phyloP scores from a whole-genome alignment of 2,329 filamentous ascomycete genomes.

The Trichoderma harzianum region DNA sequence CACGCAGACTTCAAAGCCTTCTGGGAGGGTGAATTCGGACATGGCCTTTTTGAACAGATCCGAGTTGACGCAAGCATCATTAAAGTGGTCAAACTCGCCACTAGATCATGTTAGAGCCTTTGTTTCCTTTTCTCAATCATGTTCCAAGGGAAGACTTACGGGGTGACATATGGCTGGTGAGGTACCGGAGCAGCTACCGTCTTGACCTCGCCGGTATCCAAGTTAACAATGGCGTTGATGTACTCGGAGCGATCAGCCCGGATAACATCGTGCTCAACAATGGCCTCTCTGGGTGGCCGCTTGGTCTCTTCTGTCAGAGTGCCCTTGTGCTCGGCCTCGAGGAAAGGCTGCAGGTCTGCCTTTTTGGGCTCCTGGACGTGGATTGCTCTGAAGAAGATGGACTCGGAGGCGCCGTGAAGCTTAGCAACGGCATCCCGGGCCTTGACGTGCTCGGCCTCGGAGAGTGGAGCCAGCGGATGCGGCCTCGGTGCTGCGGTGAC shows the following conservation, averaged over 20 bases:
- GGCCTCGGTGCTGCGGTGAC: constrained; percentile 14
- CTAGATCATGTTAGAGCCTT: constrained; percentile 23
- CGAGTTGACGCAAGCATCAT: constrained; percentile 41
- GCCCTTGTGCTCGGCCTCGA: constrained; percentile 60
- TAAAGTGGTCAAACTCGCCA: constrained; percentile 39
- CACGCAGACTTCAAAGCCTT: constrained; percentile 42
- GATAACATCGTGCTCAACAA: constrained; percentile 45
- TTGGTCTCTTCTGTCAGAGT: constrained; percentile 40
- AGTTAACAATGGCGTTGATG: constrained; percentile 38
- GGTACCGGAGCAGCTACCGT: constrained; percentile 25
- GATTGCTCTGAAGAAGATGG: constrained; percentile 53
- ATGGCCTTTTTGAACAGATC: constrained; percentile 46
- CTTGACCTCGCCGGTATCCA: constrained; percentile 32
- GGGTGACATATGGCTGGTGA: constrained; percentile 38
- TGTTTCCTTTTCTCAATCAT: background rate
- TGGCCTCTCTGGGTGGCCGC: constrained; percentile 44
- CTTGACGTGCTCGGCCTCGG: constrained; percentile 45
- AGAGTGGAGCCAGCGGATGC: constrained; percentile 50
- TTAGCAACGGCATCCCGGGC: constrained; percentile 46
- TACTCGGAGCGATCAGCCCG: constrained; percentile 31
- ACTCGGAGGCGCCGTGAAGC: constrained; percentile 22
- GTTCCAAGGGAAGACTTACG: constrained; percentile 22
- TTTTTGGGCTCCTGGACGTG: constrained; percentile 62
- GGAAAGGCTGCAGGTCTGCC: constrained; percentile 54
- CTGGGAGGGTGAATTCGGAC: constrained; percentile 44